These are phyloP conservation scores for Camellia lanceoleosa DNA, from an alignment of 148 eudicot species.

Conservation along the genomic window DNA sequence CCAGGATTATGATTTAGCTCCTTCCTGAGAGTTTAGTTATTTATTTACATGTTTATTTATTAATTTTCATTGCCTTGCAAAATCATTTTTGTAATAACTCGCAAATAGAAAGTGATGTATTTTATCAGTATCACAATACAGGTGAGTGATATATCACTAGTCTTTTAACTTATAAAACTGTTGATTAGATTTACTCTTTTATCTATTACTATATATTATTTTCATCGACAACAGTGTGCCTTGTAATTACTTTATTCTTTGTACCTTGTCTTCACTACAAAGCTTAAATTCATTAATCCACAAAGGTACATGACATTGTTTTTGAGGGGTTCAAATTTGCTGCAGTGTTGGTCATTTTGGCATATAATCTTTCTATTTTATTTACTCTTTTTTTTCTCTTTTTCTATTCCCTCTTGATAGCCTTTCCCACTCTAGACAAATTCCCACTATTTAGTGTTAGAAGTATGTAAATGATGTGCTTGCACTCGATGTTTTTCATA, in stretches of 20 bases:
- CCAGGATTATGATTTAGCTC: constrained; percentile 3
- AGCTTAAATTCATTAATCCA: not conserved
- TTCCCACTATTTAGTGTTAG: not conserved
- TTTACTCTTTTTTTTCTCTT: not conserved
- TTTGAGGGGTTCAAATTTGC: not conserved
- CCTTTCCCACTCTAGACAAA: not conserved
- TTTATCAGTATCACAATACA: too few relatives aligned
- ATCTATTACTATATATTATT: not conserved
- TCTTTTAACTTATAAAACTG: too few relatives aligned
- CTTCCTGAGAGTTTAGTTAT: not conserved
- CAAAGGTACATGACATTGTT: not conserved
- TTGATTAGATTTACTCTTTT: too few relatives aligned
- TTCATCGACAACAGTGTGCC: not conserved
- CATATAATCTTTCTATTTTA: not conserved
- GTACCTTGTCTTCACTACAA: not conserved
- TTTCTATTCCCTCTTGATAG: not conserved
- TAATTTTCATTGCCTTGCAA: not conserved
- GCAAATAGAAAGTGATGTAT: too few relatives aligned
- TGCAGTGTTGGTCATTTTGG: not conserved
- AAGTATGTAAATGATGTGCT: not conserved
- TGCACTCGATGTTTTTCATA: not conserved
- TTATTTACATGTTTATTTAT: not conserved
- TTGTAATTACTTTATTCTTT: not conserved
- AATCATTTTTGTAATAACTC: not conserved
- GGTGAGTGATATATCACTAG: too few relatives aligned